Conservation (phyloP, 768 basidiomycete genomes). For the Tulasnella sp. region DNA sequence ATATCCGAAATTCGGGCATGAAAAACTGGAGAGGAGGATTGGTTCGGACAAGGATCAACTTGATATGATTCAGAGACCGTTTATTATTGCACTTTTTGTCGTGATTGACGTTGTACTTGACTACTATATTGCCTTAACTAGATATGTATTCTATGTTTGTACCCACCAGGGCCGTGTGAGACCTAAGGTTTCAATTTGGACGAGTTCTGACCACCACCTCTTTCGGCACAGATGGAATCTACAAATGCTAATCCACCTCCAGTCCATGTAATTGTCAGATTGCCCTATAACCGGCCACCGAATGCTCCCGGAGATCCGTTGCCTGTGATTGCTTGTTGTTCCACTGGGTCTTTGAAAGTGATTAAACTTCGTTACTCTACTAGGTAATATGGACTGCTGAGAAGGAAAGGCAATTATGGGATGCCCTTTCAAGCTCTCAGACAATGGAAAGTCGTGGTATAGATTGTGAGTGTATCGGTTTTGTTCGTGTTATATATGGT, state of each 20-base stretch:
- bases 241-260: constrained; percentile 22
- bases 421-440: constrained; percentile 68
- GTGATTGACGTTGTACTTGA: too few relatives aligned
- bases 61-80: constrained; percentile 48
- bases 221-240: background rate
- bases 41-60: constrained; percentile 60
- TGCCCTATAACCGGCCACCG: constrained; percentile 51
- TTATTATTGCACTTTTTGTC: background rate
- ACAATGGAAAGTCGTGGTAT: constrained; percentile 57
- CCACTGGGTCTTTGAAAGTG: background rate
- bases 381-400: constrained; percentile 79
- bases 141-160: too few relatives aligned
- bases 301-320: constrained; percentile 44
- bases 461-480: constrained; percentile 47
- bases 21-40: constrained; percentile 81
- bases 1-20: constrained; percentile 73
- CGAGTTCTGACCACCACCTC: too few relatives aligned
- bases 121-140: too few relatives aligned
- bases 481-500: background rate
- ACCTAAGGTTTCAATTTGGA: too few relatives aligned
- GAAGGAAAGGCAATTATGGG: constrained; percentile 78
- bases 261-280: constrained; percentile 61
- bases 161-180: too few relatives aligned
- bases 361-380: background rate
- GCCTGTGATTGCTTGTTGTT: constrained; percentile 9